Base-by-base conservation (phyloP, 192 early-diverging fungal species). In the Coemansia sp. region DNA sequence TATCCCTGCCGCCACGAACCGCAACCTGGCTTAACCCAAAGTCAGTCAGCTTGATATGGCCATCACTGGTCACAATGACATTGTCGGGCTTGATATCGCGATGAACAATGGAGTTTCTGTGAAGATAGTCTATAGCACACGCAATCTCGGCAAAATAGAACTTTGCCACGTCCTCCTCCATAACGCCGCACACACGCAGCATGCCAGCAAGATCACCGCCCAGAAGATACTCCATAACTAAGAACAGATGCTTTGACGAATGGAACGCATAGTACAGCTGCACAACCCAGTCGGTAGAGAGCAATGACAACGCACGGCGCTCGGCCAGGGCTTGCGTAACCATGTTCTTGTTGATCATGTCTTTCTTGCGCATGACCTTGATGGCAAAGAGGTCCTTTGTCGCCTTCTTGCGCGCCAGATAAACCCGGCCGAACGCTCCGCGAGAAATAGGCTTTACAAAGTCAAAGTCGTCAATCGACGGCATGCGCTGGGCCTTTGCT, bases 271-370 rank as follows among this genome's bases (percentile, higher is more conserved):
- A 97, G 80, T 89, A 96, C n/a, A 97, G 84, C 74, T 91, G 90
- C 16, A 97, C 95, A 13, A 97, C 92, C 84, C 90, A 96, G 3
- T 92, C 93, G 1, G 93, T 93, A 16, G 84, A 72, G 11, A 90
- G 85, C 60, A 95, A 69, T 41, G 90, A 89, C 42, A 97, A 75
- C 36, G 93, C 95, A 19, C 92, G 89, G 62, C 92, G 84, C 80
- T 97, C 95, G 6, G 93, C 93, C 37, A 93, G 78, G 12, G 93
- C 92, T 61, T 96, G 94, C 32, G 88, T 91, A n/a, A 94, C 91
- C 95, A 96, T 95, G 74, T 97, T 96, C 81, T 96, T 97, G 67
- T 90, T 87, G 67, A 95, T 93, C 90, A 97, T 95, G 70, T 95
- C 92, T 48, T 90, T 90, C 63, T 95, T 97, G 75, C 92, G 93